Conservation (phyloP, 306 rosid genomes). For the Geum urbanum region DNA sequence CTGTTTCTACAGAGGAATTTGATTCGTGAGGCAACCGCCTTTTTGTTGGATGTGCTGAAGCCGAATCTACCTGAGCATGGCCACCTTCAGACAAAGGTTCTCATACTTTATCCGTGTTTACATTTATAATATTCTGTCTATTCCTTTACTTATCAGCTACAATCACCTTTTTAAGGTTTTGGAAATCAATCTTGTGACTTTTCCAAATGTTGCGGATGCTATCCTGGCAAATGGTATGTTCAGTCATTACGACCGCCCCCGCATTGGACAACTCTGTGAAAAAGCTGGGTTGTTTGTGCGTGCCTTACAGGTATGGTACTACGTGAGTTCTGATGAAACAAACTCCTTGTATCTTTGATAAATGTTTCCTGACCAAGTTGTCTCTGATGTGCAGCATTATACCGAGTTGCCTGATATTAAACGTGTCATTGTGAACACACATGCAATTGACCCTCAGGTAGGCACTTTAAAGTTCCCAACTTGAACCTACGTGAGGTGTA, state of each 20-base stretch:
- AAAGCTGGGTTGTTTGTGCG: slow-evolving; percentile 92
- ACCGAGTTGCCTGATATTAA: slow-evolving; percentile 93
- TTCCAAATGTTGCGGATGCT: slow-evolving; percentile 98
- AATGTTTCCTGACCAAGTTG: slow-evolving; percentile 18
- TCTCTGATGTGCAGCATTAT: slow-evolving; percentile 70
- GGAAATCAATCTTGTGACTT: slow-evolving; percentile 94
- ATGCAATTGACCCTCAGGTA: slow-evolving; percentile 98
- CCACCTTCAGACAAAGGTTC: slow-evolving; percentile 86
- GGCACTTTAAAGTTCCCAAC: slow-evolving; percentile 21
- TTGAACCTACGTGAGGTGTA: slow-evolving; percentile 9
- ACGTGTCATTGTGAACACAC: slow-evolving; percentile 94
- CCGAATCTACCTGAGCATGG: slow-evolving; percentile 94
- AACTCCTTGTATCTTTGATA: background rate
- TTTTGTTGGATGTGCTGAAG: slow-evolving; percentile 90
- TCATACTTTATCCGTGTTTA: background rate
- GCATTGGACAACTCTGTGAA: slow-evolving; percentile 93
- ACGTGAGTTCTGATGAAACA: slow-evolving; percentile 12
- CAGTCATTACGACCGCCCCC: slow-evolving; percentile 96
- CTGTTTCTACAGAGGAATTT: slow-evolving; percentile 63
- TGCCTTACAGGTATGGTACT: slow-evolving; percentile 73
- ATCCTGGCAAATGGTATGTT: slow-evolving; percentile 98
- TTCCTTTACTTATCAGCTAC: slow-evolving; percentile 24
- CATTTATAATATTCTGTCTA: slow-evolving; percentile 11
- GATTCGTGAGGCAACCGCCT: slow-evolving; percentile 98
- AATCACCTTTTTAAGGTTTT: slow-evolving; percentile 48